Evolutionary conservation across 1,284 basidiomycete species (phyloP).

Genomic region (Anthracocystis panici-leucophaei): DNA sequence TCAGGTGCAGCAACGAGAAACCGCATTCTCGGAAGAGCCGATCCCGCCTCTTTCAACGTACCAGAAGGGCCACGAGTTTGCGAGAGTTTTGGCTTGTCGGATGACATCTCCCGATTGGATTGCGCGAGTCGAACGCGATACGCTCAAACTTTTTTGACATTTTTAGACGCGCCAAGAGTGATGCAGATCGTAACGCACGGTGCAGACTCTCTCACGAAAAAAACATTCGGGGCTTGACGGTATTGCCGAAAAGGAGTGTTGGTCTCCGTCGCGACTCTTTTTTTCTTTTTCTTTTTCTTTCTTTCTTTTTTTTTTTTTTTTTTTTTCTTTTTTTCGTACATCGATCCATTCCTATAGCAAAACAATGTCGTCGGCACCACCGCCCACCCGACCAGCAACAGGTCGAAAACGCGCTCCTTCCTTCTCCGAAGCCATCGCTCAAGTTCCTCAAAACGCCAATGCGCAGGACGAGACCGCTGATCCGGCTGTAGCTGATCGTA

Average conservation of each 20-base stretch:
- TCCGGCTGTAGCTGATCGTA: slow-evolving; percentile 44
- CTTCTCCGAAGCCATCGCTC: slow-evolving; percentile 46
- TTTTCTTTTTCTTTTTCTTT: neutral
- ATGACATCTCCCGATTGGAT: too few species aligned
- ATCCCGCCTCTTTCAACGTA: too few species aligned
- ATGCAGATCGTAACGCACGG: slow-evolving; percentile 11
- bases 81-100: too few species aligned
- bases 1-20: too few species aligned
- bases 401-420: slow-evolving; percentile 47
- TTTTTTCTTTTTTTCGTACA: neutral
- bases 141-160: neutral
- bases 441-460: slow-evolving; percentile 50
- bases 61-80: too few species aligned
- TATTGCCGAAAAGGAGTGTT: neutral
- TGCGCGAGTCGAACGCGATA: slow-evolving; percentile 3
- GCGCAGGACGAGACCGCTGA: slow-evolving; percentile 45
- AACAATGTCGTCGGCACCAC: slow-evolving; percentile 39
- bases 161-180: neutral
- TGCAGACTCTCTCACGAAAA: neutral
- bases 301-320: slow-evolving; percentile 2
- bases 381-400: slow-evolving; percentile 31
- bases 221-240: too few species aligned
- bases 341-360: neutral
- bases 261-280: neutral
- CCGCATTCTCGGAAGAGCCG: too few species aligned